phyloP scores from a whole-genome alignment of 139 green algal species.

The Picochlorum sp. region DNA sequence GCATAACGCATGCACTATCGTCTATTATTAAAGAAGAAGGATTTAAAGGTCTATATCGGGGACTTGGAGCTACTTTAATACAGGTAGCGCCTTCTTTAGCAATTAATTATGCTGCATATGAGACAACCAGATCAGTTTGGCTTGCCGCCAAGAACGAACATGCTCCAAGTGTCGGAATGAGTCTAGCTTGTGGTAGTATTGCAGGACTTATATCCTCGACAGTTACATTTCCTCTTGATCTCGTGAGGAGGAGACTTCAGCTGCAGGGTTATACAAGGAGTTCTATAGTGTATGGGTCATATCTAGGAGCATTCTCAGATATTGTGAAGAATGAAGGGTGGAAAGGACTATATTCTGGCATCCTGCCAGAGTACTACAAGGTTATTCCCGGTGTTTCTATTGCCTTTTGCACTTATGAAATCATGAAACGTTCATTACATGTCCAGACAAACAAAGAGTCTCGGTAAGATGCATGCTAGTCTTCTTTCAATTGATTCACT shows the following conservation, averaged over 20 bases:
- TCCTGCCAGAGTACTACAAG: conserved; percentile 84
- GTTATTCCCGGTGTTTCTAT: conserved; percentile 83
- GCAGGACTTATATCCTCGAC: conserved; percentile 72
- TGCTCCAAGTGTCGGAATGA: conserved; percentile 36
- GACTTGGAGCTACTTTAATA: conserved; percentile 79
- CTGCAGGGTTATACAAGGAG: conserved; percentile 35
- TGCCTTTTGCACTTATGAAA: conserved; percentile 77
- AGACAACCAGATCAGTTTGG: conserved; percentile 49
- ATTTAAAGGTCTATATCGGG: conserved; percentile 73
- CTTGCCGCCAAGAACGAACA: conserved; percentile 7
- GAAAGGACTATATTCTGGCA: conserved; percentile 69
- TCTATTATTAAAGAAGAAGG: conserved; percentile 76
- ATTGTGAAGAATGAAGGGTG: conserved; percentile 42
- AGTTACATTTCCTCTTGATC: conserved; percentile 78
- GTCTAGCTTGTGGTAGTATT: conserved; percentile 57
- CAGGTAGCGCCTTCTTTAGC: conserved; percentile 73
- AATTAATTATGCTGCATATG: conserved; percentile 88
- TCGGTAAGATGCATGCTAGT: conserved; percentile 2
- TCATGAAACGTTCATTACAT: conserved; percentile 29
- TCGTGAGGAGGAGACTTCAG: conserved; percentile 80
- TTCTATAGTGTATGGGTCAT: conserved; percentile 20
- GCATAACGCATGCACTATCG: conserved; percentile 50
- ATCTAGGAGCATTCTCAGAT: conserved; percentile 31
- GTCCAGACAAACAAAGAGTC: conserved; percentile 22
- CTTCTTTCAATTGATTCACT: not conserved